Conservation (phyloP, 257 asterid species). For the Scutellaria barbata region DNA sequence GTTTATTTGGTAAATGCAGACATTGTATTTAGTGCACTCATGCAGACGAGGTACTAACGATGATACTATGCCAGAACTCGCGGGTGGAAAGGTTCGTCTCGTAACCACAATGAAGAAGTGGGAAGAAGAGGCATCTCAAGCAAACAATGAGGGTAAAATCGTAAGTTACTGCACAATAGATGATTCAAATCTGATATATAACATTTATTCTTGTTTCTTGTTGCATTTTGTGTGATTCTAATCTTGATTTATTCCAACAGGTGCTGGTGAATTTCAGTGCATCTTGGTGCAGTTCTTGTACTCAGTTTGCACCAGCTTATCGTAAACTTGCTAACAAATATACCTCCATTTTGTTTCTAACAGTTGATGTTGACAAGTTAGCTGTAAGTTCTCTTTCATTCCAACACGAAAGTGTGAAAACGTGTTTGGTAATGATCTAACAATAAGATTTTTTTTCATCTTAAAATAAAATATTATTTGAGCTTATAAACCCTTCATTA, state of each 20-base stretch:
- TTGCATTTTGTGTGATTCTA: not conserved
- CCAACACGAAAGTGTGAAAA: not conserved
- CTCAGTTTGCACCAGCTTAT: constrained; percentile 53
- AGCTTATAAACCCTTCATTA: no score
- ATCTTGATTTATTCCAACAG: constrained; percentile 37
- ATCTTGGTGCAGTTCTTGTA: constrained; percentile 68
- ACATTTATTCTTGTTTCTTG: not conserved
- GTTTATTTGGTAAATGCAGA: constrained; percentile 4
- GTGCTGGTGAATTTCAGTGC: constrained; percentile 74
- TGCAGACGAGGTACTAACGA: constrained; percentile 32
- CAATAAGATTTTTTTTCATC: no score
- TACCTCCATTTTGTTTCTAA: constrained; percentile 54
- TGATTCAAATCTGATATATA: no score
- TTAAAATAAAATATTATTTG: no score
- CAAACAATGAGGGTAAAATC: constrained; percentile 50
- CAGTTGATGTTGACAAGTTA: constrained; percentile 66
- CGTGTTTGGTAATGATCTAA: no score
- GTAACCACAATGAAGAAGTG: constrained; percentile 55
- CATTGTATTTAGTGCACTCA: constrained; percentile 27
- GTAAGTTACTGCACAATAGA: constrained; percentile 42
- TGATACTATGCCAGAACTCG: constrained; percentile 41
- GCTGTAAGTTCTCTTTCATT: constrained; percentile 44
- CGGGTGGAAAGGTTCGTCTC: constrained; percentile 54
- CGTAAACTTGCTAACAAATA: constrained; percentile 62
- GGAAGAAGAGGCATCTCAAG: constrained; percentile 64